Base-by-base conservation (phyloP, 176 grass and related monocot species). In the Lolium rigidum region DNA sequence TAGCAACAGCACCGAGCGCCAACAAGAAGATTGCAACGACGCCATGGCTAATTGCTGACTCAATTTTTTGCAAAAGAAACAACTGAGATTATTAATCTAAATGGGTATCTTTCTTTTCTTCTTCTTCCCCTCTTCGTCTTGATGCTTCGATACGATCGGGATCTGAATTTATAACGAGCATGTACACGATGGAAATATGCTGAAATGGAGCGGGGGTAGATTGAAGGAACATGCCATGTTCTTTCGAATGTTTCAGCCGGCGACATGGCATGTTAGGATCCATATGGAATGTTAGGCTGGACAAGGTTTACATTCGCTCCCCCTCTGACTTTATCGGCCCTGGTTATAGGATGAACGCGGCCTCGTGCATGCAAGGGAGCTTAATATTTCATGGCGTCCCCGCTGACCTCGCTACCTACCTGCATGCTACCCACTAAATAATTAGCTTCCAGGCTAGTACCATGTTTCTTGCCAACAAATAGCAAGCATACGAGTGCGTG, bases 241-340 rank as follows among this genome's bases (percentile, higher is more conserved):
- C 51, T 39, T 58, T 35, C 31, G 51, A 77, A 77, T 77, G 28
- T 75, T 51, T 52, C 22, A 21, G 52, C 9, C 59, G 13, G 60
- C 66, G 66, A 47, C 62, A 52, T 52, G 10, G 62, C 88, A 86
- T 90, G 83, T 78, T 90, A 78, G 6, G n/a, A 54, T 78, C 31
- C 70, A 69, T 65, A 31, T 61, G 63, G 71, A 86, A 90, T 82
- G 83, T 62, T 63, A 61, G 88, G 61, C 78, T 86, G 70, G 83
- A 43, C 7, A 21, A 25, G 11, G 38, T 10, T 41, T 22, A 61
- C 17, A 61, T 24, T 12, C 31, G 54, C 1, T n/a, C 25, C 3
- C 12, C 74, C 6, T 37, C 37, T 38, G 28, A 15, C 37, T 43
- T 41, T 41, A 43, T 56, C 43, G 35, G 37, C 7, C 35, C 74